Conservation (phyloP, 1,284 basidiomycete species). For the Sanghuangporus sanghuang region DNA sequence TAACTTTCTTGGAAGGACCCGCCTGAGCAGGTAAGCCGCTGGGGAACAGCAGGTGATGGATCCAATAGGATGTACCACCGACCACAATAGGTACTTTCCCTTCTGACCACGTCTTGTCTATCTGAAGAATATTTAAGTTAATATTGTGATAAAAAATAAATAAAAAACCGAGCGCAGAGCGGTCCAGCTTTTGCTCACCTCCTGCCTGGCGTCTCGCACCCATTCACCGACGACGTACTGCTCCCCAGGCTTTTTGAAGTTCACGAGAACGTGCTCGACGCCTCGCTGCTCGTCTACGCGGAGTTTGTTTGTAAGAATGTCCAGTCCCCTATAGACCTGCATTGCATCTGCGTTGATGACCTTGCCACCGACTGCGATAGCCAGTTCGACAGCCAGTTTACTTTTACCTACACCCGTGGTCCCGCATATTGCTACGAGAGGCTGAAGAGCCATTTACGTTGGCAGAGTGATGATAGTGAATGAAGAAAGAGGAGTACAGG, state of each 20-base stretch:
- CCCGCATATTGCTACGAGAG: constrained; percentile 84
- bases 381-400: constrained; percentile 86
- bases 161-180: neutral
- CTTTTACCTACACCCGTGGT: constrained; percentile 98
- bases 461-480: neutral
- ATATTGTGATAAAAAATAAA: neutral
- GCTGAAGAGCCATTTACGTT: constrained; percentile 35
- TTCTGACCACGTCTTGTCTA: constrained; percentile 58
- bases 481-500: neutral
- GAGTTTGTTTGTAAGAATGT: constrained; percentile 95
- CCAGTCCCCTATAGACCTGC: constrained; percentile 95
- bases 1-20: neutral
- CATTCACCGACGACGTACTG: constrained; percentile 87
- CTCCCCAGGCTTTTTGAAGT: constrained; percentile 78
- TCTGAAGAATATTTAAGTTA: constrained; percentile 37
- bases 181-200: constrained; percentile 39
- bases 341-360: constrained; percentile 97
- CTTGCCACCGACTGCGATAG: constrained; percentile 47
- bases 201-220: constrained; percentile 69
- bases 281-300: constrained; percentile 72
- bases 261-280: constrained; percentile 87
- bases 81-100: constrained; percentile 82
- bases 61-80: constrained; percentile 96
- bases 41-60: constrained; percentile 88
- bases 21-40: constrained; percentile 45